Percentiles rank a stretch among this genome's conserved stretches.
phyloP scores from a whole-genome alignment of 2,329 filamentous ascomycete genomes.

The Trichoderma endophyticum region DNA sequence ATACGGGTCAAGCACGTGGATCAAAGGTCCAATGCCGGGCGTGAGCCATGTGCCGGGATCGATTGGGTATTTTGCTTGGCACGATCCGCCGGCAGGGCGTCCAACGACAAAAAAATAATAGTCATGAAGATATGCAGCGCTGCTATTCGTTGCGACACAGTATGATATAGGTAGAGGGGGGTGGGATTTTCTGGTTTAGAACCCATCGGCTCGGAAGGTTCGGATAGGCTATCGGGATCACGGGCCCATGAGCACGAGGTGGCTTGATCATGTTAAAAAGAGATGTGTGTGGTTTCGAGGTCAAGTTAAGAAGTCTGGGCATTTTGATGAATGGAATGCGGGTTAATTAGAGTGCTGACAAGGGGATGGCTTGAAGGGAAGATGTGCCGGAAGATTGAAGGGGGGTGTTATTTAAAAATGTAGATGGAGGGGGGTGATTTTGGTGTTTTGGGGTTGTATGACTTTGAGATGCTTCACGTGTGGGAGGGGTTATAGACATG shows the following conservation, averaged over 20 bases:
- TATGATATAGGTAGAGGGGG: neutral
- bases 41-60: neutral
- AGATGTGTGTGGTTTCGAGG: neutral
- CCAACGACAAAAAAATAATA: no score
- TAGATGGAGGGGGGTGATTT: neutral
- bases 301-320: neutral
- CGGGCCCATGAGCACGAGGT: neutral
- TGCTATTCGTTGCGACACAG: neutral
- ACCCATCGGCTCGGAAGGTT: slow-evolving; percentile 1
- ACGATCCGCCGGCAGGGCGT: neutral
- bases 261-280: neutral
- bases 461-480: neutral
- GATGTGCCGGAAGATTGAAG: neutral
- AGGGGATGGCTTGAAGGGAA: neutral
- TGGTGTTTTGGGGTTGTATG: neutral
- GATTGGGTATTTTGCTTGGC: neutral
- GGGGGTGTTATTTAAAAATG: neutral
- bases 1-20: neutral
- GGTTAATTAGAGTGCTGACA: slow-evolving; percentile 1
- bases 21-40: neutral
- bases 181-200: neutral
- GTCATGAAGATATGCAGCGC: neutral
- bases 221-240: neutral
- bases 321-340: neutral
- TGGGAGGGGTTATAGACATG: neutral